Percentiles rank a stretch among this genome's conserved stretches.
Evolutionary conservation across 768 basidiomycete genomes (phyloP).

Genomic region (Scleroderma bovista): DNA sequence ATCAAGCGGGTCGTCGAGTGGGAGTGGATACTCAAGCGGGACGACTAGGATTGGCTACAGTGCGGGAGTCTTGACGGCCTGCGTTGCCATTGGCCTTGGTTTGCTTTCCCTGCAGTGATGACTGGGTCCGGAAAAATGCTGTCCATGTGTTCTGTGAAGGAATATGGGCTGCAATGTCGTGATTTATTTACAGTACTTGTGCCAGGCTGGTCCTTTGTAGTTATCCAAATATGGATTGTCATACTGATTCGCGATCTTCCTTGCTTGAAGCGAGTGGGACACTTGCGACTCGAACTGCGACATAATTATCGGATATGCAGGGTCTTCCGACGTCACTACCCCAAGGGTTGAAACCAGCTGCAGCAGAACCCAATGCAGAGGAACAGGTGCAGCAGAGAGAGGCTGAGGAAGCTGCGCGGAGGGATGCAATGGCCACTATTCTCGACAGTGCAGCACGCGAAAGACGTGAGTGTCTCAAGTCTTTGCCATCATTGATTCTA

Average conservation of each 20-base stretch:
- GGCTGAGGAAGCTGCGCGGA: slow-evolving; percentile 70
- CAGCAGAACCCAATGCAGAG: slow-evolving; percentile 46
- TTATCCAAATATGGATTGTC: no score
- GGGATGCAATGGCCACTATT: slow-evolving; percentile 73
- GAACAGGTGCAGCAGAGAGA: slow-evolving; percentile 50
- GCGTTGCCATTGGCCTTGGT: slow-evolving; percentile 15
- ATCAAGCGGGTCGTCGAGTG: no score
- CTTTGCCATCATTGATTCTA: no score
- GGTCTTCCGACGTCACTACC: slow-evolving; percentile 17
- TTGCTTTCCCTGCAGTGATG: no score
- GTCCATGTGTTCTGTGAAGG: no score
- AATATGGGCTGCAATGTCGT: no score
- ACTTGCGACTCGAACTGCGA: neutral
- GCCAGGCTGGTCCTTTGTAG: no score
- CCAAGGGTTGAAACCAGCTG: slow-evolving; percentile 21
- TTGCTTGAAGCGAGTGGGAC: no score
- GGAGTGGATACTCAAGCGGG: no score
- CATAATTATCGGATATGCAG: slow-evolving; percentile 15
- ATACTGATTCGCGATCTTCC: no score
- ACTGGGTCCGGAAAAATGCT: no score
- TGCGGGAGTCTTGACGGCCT: slow-evolving; percentile 22
- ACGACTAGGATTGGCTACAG: slow-evolving; percentile 11
- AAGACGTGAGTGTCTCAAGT: slow-evolving; percentile 57
- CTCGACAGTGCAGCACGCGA: slow-evolving; percentile 76
- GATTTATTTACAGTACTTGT: no score